phyloP scores from a whole-genome alignment of 1,284 basidiomycete genomes.

The Rhodotorula sp. region DNA sequence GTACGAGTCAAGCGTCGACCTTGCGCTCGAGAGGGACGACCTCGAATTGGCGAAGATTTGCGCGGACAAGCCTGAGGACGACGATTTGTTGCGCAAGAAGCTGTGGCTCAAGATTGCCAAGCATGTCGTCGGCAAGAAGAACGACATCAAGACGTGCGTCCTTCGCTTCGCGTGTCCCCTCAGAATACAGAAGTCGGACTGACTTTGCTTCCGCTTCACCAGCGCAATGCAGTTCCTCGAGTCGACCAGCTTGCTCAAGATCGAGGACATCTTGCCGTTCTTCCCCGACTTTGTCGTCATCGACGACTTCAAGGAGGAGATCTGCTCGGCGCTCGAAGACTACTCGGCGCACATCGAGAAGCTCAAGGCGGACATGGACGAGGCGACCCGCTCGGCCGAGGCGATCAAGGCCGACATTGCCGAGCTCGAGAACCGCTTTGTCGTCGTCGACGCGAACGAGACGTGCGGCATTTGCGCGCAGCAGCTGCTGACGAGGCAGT shows the following conservation, averaged over 20 bases:
- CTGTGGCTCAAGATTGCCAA: constrained; percentile 97
- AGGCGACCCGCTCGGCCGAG: constrained; percentile 85
- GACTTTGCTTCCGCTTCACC: not conserved
- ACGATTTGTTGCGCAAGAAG: constrained; percentile 75
- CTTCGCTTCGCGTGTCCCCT: not conserved
- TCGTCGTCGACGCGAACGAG: constrained; percentile 85
- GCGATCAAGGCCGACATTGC: constrained; percentile 89
- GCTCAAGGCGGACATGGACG: constrained; percentile 93
- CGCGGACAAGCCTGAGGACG: constrained; percentile 88
- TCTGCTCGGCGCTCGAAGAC: constrained; percentile 89
- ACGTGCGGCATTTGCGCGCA: constrained; percentile 77
- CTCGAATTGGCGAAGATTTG: constrained; percentile 88
- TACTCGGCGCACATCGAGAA: constrained; percentile 88
- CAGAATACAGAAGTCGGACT: not conserved
- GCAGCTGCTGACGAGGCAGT: constrained; percentile 78
- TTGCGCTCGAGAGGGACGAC: constrained; percentile 90
- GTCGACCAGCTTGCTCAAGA: constrained; percentile 89
- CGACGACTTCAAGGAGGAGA: constrained; percentile 99
- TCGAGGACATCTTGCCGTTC: constrained; percentile 98
- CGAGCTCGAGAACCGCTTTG: constrained; percentile 81
- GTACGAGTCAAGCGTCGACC: constrained; percentile 92
- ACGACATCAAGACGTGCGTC: constrained; percentile 91
- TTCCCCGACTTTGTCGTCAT: constrained; percentile 99
- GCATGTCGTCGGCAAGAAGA: constrained; percentile 94
- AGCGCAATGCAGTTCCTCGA: constrained; percentile 96